phyloP scores from a whole-genome alignment of 768 basidiomycete genomes.

The Tricholoma bakamatsutake region DNA sequence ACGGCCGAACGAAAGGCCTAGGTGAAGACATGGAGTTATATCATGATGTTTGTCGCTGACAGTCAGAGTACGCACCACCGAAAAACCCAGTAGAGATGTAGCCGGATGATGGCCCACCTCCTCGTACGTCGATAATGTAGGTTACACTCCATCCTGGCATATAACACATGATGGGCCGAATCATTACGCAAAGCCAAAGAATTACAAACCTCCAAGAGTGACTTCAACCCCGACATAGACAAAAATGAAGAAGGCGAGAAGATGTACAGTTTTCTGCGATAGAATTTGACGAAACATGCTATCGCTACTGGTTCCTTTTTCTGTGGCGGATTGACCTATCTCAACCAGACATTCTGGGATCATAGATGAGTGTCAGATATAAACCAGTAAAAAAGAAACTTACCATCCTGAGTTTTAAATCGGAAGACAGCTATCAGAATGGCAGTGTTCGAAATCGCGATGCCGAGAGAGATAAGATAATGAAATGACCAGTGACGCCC shows the following conservation, averaged over 20 bases:
- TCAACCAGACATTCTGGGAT: constrained; percentile 40
- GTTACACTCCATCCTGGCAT: constrained; percentile 66
- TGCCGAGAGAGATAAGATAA: constrained; percentile 62
- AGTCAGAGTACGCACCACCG: constrained; percentile 6
- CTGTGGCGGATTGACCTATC: constrained; percentile 37
- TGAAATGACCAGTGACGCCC: constrained; percentile 69
- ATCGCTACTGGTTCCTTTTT: constrained; percentile 25
- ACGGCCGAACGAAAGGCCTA: constrained; percentile 54
- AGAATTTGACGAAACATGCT: constrained; percentile 49
- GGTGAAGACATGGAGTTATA: not conserved
- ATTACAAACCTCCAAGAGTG: constrained; percentile 46
- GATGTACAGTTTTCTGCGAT: constrained; percentile 45
- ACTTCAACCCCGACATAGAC: constrained; percentile 71
- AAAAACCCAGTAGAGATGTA: constrained; percentile 25
- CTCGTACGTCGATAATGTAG: constrained; percentile 34
- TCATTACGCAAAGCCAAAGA: not conserved
- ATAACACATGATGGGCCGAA: not conserved
- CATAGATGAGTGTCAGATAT: not conserved
- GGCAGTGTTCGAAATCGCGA: constrained; percentile 52
- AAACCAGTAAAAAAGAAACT: not conserved
- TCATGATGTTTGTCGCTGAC: too few relatives aligned
- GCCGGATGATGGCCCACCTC: constrained; percentile 30
- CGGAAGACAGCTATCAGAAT: constrained; percentile 56
- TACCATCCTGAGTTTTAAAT: constrained; percentile 67
- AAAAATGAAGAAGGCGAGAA: constrained; percentile 57